Evolutionary conservation across 176 grass and related monocot genomes (phyloP), one percentile per base, ranked within the genome.

Genomic region (Tuctoria greenei): DNA sequence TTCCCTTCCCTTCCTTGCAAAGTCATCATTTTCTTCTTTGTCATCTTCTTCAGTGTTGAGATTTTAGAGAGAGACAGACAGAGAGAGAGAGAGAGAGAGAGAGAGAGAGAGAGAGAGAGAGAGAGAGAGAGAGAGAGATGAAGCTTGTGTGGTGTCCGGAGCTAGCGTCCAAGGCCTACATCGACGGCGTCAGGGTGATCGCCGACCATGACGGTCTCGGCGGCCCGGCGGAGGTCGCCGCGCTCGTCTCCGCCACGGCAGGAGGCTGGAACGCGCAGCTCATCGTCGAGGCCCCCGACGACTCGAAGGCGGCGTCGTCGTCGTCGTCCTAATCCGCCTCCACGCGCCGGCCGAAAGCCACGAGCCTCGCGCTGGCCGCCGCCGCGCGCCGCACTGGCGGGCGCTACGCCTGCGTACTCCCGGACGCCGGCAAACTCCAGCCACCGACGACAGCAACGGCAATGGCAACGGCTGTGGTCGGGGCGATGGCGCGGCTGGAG

Each of bases 141-240:
- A 91, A 92, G 90, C 78, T 92, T 2, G 79, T 93, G 37, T 93
- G 90, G 90, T 93, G 90, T 35, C 90, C 90, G 25, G 86, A 93
- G 50, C 80, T 46, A 13, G 86, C 90, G 9, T 89, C 80, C 38
- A 77, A 86, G 83, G 86, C 90, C 57, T 89, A 86, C 83, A 77
- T 93, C 82, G 83, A 80, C 67, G 90, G 79, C 64, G 82, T 93
- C n/a, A 75, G 62, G 15, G 65, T 43, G 5, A 66, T 93, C 11
- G 51, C 65, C 35, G 14, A 9, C 65, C 42, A 6, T 11, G 35
- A 5, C 50, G 13, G 16, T 25, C 11, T 31, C 18, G 66, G 37
- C 4, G 82, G 46, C 0, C 24, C 82, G 2, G 15, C 61, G 5
- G 83, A 84, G 46, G 81, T 87, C 1, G 87, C 89, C 26, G 84